Conservation (phyloP, 768 basidiomycete species). For the Podaxis sp. region DNA sequence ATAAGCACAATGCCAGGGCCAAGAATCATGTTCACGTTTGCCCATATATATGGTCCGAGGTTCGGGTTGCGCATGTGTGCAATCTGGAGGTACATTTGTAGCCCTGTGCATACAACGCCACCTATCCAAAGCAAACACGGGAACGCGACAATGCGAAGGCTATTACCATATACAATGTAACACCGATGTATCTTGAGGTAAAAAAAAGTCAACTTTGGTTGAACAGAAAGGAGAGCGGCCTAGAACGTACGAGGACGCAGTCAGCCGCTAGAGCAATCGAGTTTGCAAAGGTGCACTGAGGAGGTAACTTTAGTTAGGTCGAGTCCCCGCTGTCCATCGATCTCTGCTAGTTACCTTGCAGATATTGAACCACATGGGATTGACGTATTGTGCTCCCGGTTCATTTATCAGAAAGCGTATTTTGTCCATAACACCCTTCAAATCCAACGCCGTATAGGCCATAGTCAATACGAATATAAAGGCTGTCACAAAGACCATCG, state of each 20-base stretch:
- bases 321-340: neutral
- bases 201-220: neutral
- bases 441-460: conserved; percentile 1
- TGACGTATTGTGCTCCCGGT: neutral
- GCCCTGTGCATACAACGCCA: conserved; percentile 3
- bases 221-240: neutral
- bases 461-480: neutral
- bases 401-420: neutral
- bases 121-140: conserved; percentile 6
- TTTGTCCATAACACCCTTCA: neutral
- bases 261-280: conserved; percentile 9
- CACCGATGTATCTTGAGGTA: conserved; percentile 6
- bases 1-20: conserved; percentile 9
- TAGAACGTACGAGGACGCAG: neutral
- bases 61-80: conserved; percentile 1
- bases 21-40: conserved; percentile 1
- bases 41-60: conserved; percentile 8
- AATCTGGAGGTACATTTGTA: conserved; percentile 9
- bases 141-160: neutral
- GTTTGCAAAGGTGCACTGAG: conserved; percentile 7
- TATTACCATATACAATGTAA: neutral
- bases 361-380: conserved; percentile 9
- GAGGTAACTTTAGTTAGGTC: too few relatives aligned
- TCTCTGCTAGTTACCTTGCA: neutral
- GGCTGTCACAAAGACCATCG: conserved; percentile 5